Evolutionary conservation across 805 yeast genomes (phyloP).

Genomic region (Cyberlindnera mississippiensis): DNA sequence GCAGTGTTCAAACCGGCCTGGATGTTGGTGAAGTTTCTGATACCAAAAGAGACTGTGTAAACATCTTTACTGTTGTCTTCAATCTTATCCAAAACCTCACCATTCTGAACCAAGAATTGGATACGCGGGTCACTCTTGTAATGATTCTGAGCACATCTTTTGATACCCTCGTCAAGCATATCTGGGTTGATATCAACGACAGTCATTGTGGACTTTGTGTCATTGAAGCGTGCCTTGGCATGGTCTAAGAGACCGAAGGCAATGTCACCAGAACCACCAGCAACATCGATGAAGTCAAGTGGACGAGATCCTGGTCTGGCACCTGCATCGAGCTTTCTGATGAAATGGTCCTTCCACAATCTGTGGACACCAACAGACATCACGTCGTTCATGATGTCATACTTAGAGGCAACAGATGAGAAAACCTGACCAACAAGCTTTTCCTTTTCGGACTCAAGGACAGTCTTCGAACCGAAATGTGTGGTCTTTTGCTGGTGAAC

Average conservation of each 20-base stretch:
- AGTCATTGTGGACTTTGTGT: slow-evolving; percentile 74
- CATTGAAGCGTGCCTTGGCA: slow-evolving; percentile 75
- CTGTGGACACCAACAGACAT: slow-evolving; percentile 96
- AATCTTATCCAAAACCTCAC: slow-evolving; percentile 81
- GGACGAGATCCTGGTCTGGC: slow-evolving; percentile 85
- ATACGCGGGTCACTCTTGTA: slow-evolving; percentile 54
- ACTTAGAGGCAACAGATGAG: slow-evolving; percentile 89
- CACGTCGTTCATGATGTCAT: slow-evolving; percentile 96
- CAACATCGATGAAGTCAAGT: slow-evolving; percentile 87
- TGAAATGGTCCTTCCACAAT: slow-evolving; percentile 91
- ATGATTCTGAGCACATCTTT: slow-evolving; percentile 61
- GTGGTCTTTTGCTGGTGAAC: slow-evolving; percentile 47
- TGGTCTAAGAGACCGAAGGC: slow-evolving; percentile 94
- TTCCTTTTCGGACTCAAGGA: slow-evolving; percentile 76
- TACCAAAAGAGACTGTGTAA: slow-evolving; percentile 96
- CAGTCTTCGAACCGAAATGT: slow-evolving; percentile 89
- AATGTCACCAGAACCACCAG: slow-evolving; percentile 98
- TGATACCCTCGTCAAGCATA: slow-evolving; percentile 90
- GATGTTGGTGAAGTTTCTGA: slow-evolving; percentile 91
- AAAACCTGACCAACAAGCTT: slow-evolving; percentile 81
- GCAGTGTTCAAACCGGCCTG: slow-evolving; percentile 96
- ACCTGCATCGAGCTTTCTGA: slow-evolving; percentile 87
- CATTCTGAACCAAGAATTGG: slow-evolving; percentile 83
- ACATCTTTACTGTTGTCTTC: slow-evolving; percentile 88
- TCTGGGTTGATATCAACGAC: slow-evolving; percentile 94